A percentile compares a stretch with the other conserved stretches of the same genome.
Conservation (phyloP, 495 filamentous ascomycete genomes). For the Aspergillus taichungensis region DNA sequence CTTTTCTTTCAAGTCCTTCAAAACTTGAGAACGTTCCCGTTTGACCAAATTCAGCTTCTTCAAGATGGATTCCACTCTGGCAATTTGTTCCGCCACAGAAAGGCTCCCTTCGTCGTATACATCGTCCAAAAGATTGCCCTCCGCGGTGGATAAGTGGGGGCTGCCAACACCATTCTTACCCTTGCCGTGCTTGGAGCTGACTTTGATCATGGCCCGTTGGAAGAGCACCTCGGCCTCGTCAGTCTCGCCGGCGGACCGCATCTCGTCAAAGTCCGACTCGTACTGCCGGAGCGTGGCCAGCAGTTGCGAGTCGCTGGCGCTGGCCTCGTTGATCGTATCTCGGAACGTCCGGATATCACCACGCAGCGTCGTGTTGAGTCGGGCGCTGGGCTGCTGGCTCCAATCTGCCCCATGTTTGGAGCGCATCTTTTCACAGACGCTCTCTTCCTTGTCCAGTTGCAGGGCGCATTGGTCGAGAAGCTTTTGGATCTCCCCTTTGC, state of each 20-base stretch:
- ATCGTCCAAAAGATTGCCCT: slow-evolving; percentile 79
- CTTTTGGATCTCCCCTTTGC: slow-evolving; percentile 63
- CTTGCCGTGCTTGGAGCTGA: slow-evolving; percentile 51
- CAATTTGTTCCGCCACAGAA: slow-evolving; percentile 84
- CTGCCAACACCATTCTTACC: slow-evolving; percentile 54
- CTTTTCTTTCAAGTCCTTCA: slow-evolving; percentile 97
- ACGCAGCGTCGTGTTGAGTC: slow-evolving; percentile 78
- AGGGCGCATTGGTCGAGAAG: slow-evolving; percentile 73
- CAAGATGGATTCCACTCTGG: slow-evolving; percentile 79
- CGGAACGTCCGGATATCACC: slow-evolving; percentile 79
- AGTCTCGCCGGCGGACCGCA: slow-evolving; percentile 80
- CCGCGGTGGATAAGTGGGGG: slow-evolving; percentile 44
- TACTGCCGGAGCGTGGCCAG: slow-evolving; percentile 75
- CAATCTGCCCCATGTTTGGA: slow-evolving; percentile 94
- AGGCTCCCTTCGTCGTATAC: slow-evolving; percentile 73
- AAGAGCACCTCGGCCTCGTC: slow-evolving; percentile 87
- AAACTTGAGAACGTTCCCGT: slow-evolving; percentile 76
- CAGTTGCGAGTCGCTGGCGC: slow-evolving; percentile 78
- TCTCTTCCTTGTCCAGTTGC: slow-evolving; percentile 91
- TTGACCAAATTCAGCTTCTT: slow-evolving; percentile 90
- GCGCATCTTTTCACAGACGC: slow-evolving; percentile 97
- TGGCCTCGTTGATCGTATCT: slow-evolving; percentile 82
- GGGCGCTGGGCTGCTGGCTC: slow-evolving; percentile 91
- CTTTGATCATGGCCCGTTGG: slow-evolving; percentile 70
- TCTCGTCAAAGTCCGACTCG: slow-evolving; percentile 86